These are phyloP conservation scores for Podospora pseudocomata DNA, from an alignment of 495 filamentous ascomycete species.

Conservation along the genomic window DNA sequence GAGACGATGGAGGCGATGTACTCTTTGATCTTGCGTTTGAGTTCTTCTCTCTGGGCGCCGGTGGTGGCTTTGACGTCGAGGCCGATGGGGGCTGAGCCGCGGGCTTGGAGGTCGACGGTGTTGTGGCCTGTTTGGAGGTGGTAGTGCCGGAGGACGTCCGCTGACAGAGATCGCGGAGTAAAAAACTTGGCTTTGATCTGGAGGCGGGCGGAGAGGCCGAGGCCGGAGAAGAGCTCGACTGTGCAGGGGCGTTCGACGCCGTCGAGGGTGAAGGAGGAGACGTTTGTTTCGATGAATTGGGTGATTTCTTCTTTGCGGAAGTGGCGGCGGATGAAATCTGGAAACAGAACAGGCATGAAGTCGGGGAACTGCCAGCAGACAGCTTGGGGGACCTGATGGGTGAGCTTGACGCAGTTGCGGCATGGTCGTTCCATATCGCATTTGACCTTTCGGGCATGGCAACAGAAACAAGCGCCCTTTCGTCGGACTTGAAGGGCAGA, in stretches of 20 bases:
- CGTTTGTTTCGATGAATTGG: constrained; percentile 42
- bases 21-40: constrained; percentile 38
- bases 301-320: constrained; percentile 43
- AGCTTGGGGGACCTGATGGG: constrained; percentile 41
- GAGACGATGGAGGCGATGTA: constrained; percentile 44
- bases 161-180: constrained; percentile 33
- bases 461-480: constrained; percentile 49
- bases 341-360: constrained; percentile 44
- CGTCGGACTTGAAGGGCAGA: constrained; percentile 46
- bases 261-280: constrained; percentile 36
- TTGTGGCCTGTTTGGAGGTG: constrained; percentile 34
- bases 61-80: constrained; percentile 28
- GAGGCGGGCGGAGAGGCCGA: constrained; percentile 37
- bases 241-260: constrained; percentile 35
- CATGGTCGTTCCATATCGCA: constrained; percentile 47
- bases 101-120: constrained; percentile 35
- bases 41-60: constrained; percentile 35
- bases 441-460: constrained; percentile 45
- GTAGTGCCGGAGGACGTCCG: constrained; percentile 46
- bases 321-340: constrained; percentile 46
- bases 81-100: constrained; percentile 43
- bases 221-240: constrained; percentile 43
- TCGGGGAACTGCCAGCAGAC: constrained; percentile 48
- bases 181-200: constrained; percentile 46
- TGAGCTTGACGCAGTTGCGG: constrained; percentile 45